phyloP scores from a whole-genome alignment of 345 rosid species.

The Brassica incana region DNA sequence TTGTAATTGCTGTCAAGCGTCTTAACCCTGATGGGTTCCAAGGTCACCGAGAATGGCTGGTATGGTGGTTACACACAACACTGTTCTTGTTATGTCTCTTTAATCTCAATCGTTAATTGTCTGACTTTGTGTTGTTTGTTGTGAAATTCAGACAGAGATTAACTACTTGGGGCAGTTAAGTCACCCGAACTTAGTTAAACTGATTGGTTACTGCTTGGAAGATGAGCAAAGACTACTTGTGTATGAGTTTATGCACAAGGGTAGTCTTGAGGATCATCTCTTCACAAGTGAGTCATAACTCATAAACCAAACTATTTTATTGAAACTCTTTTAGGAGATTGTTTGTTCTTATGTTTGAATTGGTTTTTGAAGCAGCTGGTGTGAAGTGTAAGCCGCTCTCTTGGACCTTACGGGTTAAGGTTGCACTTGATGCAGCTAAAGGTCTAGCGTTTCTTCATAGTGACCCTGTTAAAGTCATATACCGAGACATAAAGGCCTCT shows the following conservation, averaged over 20 bases:
- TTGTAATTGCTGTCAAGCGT: slow-evolving; percentile 84
- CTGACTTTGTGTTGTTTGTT: slow-evolving; percentile 9
- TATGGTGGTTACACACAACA: slow-evolving; percentile 25
- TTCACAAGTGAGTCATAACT: slow-evolving; percentile 63
- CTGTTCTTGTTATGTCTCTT: background rate
- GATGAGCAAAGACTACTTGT: slow-evolving; percentile 91
- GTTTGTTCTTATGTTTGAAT: slow-evolving; percentile 15
- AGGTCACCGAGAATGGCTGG: slow-evolving; percentile 99
- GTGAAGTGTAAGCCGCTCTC: slow-evolving; percentile 71
- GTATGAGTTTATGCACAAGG: slow-evolving; percentile 90
- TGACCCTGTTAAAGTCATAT: slow-evolving; percentile 77
- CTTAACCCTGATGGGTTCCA: slow-evolving; percentile 87
- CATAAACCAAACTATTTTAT: background rate
- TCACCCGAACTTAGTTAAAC: slow-evolving; percentile 82
- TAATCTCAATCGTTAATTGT: background rate
- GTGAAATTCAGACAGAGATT: slow-evolving; percentile 67
- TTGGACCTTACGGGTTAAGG: slow-evolving; percentile 77
- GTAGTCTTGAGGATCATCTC: slow-evolving; percentile 92
- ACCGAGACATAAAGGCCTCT: slow-evolving; percentile 85
- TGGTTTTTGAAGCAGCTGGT: slow-evolving; percentile 47
- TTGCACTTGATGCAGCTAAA: slow-evolving; percentile 92
- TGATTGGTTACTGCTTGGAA: slow-evolving; percentile 91
- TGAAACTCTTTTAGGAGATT: background rate
- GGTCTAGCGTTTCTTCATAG: slow-evolving; percentile 94
- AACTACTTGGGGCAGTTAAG: slow-evolving; percentile 78